Evolutionary conservation across 176 grass and related monocot species (phyloP).

Genomic region (Oryza meyeriana): DNA sequence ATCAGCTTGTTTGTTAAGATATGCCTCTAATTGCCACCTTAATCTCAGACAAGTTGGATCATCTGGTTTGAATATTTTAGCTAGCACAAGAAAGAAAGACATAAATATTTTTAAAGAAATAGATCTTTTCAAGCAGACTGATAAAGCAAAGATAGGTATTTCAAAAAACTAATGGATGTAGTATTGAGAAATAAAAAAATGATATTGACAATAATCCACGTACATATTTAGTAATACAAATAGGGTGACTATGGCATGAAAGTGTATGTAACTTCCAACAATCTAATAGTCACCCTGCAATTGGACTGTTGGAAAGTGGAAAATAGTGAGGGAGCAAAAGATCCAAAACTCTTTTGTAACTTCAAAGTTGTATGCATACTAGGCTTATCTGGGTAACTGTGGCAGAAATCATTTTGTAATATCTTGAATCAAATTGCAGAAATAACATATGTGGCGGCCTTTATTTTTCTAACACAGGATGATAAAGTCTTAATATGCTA

Average conservation of each 20-base stretch:
- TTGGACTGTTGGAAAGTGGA: not conserved
- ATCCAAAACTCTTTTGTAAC: not conserved
- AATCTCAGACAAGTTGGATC: constrained; percentile 67
- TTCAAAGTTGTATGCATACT: not conserved
- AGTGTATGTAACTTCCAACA: no score
- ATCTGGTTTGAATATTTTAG: constrained; percentile 60
- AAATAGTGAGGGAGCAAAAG: not conserved
- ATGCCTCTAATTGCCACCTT: constrained; percentile 96
- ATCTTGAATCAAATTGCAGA: not conserved
- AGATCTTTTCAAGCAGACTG: not conserved
- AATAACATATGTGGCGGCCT: not conserved
- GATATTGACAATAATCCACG: not conserved
- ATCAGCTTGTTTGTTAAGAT: constrained; percentile 87
- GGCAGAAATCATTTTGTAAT: not conserved
- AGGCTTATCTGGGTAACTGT: not conserved
- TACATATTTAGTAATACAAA: not conserved
- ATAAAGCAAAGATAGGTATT: constrained; percentile 5
- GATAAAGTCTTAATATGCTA: not conserved
- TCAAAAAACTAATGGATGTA: not conserved
- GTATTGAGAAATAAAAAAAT: not conserved
- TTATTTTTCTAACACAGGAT: not conserved
- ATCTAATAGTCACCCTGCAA: no score
- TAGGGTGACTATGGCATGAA: not conserved
- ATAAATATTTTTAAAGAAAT: constrained; percentile 11
- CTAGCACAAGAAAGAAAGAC: constrained; percentile 42